Evolutionary conservation across 371 early-diverging fungal genomes (phyloP), one percentile per base, ranked within the genome.

Genomic region (Furculomyces boomerangus): DNA sequence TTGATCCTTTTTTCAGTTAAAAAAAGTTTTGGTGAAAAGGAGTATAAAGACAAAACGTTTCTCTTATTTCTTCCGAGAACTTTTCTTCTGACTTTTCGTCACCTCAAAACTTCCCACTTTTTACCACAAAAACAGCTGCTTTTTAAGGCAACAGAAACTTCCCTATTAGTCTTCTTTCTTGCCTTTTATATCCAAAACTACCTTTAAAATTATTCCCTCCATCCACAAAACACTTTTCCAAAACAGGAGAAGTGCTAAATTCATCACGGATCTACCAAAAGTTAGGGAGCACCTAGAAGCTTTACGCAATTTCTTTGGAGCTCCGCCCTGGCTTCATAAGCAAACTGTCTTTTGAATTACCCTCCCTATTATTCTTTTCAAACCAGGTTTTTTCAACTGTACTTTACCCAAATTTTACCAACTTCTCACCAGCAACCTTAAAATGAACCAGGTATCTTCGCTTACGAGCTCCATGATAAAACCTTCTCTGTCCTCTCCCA

Each of bases 211-310:
- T 43, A 13, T 20, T 43, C 22, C 7, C 5, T 13, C 43, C 10
- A 43, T 43, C 22, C 7, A 43, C n/a, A n/a, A n/a, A 20, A 43
- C 49, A 49, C 49, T 49, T 49, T 5, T 49, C 49, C 49, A 22
- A 16, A 5, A 3, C 8, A 16, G 28, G 49, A 26, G 7, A 49
- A 49, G 49, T 49, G 49, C 16, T 10, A 22, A 7, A 16, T 28
- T 20, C 5, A 49, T 31, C 49, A 49, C 13, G 49, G 49, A 31
- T 5, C 16, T 3, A 26, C 8, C 28, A 13, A 49, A 20, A n/a
- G 3, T 22, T 27, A 27, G 26, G 49, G 27, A 20, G 5, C 3
- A 25, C 5, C 5, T 49, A 7, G 10, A 22, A 5, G 10, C 5
- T 26, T 49, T 25, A 13, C 10, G 25, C 10, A 49, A 49, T 25